A percentile compares a stretch with the other conserved stretches of the same genome.
phyloP scores from a whole-genome alignment of 75 land plant species.

The Adiantum capillusveneris region DNA sequence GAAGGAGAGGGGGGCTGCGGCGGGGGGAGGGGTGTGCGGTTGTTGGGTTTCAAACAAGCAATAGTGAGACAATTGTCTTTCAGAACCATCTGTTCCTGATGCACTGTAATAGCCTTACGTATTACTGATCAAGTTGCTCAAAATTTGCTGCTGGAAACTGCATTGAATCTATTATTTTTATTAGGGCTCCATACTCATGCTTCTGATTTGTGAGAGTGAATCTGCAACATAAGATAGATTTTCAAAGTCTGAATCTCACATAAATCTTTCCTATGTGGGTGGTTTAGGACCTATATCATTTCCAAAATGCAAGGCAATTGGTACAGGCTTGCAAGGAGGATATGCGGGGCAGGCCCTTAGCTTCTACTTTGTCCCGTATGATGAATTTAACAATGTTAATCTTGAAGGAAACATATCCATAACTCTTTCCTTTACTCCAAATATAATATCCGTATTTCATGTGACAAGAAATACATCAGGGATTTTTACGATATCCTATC shows the following conservation, averaged over 20 bases:
- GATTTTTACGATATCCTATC: neutral
- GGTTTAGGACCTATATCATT: neutral
- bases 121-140: no score
- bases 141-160: no score
- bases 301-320: neutral
- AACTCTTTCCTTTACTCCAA: neutral
- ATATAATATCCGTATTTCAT: neutral
- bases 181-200: no score
- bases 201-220: no score
- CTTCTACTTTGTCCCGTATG: neutral
- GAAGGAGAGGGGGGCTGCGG: no score
- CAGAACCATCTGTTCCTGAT: no score
- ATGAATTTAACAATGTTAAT: neutral
- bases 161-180: no score
- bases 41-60: no score
- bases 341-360: neutral
- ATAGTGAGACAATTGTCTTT: no score
- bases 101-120: no score
- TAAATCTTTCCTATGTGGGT: neutral
- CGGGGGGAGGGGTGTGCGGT: no score
- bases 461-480: neutral
- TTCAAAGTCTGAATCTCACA: neutral
- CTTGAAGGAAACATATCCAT: neutral
- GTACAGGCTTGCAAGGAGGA: constrained; percentile 1
- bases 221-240: no score